Conservation (phyloP, 2,329 filamentous ascomycete genomes). For the Aspergillus nomiae region DNA sequence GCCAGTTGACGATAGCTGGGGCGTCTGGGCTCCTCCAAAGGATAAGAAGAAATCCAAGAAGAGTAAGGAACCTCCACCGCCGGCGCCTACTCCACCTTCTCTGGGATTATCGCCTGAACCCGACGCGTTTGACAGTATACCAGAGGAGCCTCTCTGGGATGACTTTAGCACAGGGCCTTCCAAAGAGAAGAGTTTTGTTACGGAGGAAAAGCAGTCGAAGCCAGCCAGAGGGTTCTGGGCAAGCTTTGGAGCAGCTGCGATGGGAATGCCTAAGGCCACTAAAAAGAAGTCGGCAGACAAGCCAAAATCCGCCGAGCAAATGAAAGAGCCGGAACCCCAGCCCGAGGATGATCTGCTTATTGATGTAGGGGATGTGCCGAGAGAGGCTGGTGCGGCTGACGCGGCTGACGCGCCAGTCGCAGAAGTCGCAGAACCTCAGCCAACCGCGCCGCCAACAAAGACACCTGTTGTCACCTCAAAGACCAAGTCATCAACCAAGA, state of each 20-base stretch:
- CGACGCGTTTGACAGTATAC: conserved; percentile 27
- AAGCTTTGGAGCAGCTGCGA: conserved; percentile 40
- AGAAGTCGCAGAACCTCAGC: conserved; percentile 42
- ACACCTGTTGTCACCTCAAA: conserved; percentile 35
- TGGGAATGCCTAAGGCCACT: conserved; percentile 40
- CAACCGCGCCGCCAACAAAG: conserved; percentile 45
- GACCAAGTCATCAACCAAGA: conserved; percentile 43
- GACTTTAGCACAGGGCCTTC: conserved; percentile 39
- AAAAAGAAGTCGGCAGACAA: conserved; percentile 52
- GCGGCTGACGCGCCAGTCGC: conserved; percentile 37
- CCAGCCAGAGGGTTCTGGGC: conserved; percentile 48
- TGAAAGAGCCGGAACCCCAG: conserved; percentile 22
- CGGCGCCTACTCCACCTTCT: conserved; percentile 51
- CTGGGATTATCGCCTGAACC: conserved; percentile 46
- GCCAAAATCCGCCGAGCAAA: conserved; percentile 44
- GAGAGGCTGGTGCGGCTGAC: conserved; percentile 29
- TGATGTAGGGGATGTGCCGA: conserved; percentile 37
- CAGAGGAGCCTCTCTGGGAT: conserved; percentile 41
- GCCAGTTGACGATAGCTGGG: conserved; percentile 31
- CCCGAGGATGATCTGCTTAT: conserved; percentile 31
- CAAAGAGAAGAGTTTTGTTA: conserved; percentile 33
- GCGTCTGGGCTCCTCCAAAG: conserved; percentile 40
- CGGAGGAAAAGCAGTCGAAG: conserved; percentile 42
- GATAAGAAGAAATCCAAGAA: conserved; percentile 55
- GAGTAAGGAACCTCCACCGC: conserved; percentile 50